Base-by-base conservation (phyloP, 805 yeast species). In the Candida montana region DNA sequence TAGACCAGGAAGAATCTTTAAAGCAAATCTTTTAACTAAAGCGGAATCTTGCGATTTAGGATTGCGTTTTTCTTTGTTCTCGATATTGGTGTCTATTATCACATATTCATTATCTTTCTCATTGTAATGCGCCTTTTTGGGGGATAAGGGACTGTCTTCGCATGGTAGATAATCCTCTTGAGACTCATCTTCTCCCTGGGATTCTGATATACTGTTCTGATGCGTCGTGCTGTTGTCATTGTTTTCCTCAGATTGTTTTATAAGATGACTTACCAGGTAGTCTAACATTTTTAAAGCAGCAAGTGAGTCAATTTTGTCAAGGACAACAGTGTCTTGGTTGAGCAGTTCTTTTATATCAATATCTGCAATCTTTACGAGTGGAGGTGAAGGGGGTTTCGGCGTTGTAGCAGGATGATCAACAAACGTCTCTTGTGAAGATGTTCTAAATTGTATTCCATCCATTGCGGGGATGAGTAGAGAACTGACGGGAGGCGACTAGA, bases 1-100 rank as follows among this genome's bases (percentile, higher is more conserved):
- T 2, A 61, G 33, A 3, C 41, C 51, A 3, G 65, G 65, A 4
- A 41, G 38, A 3, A 38, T 12, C 17, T 46, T 51, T 16, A 60
- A 45, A 2, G 47, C 38, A 33, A 61, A 61, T 29, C 57, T 44
- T 26, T 41, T 48, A 7, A 50, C 45, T 19, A 59, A 33, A 33
- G 51, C 40, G n/a, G 36, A 31, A 39, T 47, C 47, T 42, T 54
- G 58, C 8, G 24, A n/a, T 20, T 36, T 32, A 21, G 24, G 23
- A 27, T 33, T 27, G 39, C 16, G 19, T 26, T 19, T 16, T 24
- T 7, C 15, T 19, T 18, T 19, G 17, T 15, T 19, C 11, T n/a
- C 15, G 37, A 15, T 10, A 30, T 31, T 27, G 12, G 31, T 27
- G 5, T 27, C 39, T 8, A 21, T 12, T n/a, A 29, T 19, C 1